Evolutionary conservation across 2,329 filamentous ascomycete species (phyloP).

Genomic region (Colletotrichum cordylinicola): DNA sequence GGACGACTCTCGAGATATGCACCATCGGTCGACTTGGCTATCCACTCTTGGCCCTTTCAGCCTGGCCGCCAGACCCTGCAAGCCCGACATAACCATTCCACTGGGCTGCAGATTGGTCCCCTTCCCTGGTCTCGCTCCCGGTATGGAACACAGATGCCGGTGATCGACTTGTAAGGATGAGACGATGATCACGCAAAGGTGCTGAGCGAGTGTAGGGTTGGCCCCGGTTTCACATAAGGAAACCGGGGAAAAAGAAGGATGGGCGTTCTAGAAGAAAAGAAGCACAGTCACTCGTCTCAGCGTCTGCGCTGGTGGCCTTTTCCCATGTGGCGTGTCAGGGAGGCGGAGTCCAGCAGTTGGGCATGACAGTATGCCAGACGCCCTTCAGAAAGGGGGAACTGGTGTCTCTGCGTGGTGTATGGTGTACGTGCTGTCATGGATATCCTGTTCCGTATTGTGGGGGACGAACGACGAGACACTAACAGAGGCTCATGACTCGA

Average conservation of each 20-base stretch:
- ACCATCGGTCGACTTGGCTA: not conserved
- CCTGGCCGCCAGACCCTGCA: not conserved
- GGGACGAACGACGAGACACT: not conserved
- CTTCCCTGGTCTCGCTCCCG: not conserved
- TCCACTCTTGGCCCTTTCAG: not conserved
- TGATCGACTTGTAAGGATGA: slow-evolving; percentile 9
- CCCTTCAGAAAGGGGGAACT: not conserved
- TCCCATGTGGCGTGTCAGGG: not conserved
- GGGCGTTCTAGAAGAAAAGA: not conserved
- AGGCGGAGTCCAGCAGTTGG: not conserved
- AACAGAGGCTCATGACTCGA: slow-evolving; percentile 1
- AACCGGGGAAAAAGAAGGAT: not conserved
- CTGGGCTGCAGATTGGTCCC: not conserved
- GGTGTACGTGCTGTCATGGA: not conserved
- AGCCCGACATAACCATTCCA: not conserved
- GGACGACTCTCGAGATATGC: slow-evolving; percentile 4
- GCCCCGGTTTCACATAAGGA: not conserved
- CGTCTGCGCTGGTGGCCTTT: not conserved
- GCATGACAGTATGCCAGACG: not conserved
- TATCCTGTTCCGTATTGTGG: not conserved
- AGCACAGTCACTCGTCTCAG: not conserved
- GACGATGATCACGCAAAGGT: slow-evolving; percentile 11
- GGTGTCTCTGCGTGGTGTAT: not conserved
- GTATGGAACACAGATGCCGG: not conserved
- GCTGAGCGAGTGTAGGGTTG: not conserved